Evolutionary conservation across 148 eudicot genomes (phyloP).

Genomic region (Camellia granthamiana): DNA sequence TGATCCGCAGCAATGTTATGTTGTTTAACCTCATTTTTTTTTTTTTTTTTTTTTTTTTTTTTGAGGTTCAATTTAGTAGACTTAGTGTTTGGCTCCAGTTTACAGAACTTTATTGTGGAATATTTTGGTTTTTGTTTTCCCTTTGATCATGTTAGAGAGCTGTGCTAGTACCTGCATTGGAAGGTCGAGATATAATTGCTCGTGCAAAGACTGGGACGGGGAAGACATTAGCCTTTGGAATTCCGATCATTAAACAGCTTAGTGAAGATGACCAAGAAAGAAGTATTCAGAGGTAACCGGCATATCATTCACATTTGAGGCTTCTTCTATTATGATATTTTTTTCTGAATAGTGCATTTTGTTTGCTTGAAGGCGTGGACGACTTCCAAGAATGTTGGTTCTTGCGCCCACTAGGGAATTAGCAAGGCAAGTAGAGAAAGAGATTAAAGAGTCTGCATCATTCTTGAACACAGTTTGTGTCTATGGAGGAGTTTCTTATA

Average conservation of each 20-base stretch:
- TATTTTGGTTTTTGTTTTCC: slow-evolving; percentile 1
- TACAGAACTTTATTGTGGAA: background rate
- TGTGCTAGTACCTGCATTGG: slow-evolving; percentile 67
- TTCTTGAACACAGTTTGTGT: slow-evolving; percentile 90
- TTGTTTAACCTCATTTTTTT: no score
- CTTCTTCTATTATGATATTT: background rate
- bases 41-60: no score
- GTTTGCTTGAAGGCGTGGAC: slow-evolving; percentile 60
- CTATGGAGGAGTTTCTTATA: slow-evolving; percentile 93
- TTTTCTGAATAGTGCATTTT: slow-evolving; percentile 8
- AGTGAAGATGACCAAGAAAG: slow-evolving; percentile 41
- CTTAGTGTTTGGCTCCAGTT: background rate
- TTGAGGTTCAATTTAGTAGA: background rate
- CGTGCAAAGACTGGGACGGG: slow-evolving; percentile 99
- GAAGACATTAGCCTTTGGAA: slow-evolving; percentile 93
- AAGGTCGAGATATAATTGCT: slow-evolving; percentile 84
- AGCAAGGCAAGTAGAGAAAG: slow-evolving; percentile 95
- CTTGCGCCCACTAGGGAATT: slow-evolving; percentile 97
- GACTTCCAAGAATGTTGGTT: slow-evolving; percentile 81
- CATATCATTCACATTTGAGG: background rate
- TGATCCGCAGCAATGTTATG: no score
- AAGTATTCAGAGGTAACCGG: slow-evolving; percentile 51
- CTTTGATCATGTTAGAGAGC: slow-evolving; percentile 53
- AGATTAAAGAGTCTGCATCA: slow-evolving; percentile 93
- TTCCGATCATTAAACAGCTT: slow-evolving; percentile 76